Evolutionary conservation across 805 yeast genomes (phyloP), one percentile per base, ranked within the genome.

Genomic region (Nematodospora valgi): DNA sequence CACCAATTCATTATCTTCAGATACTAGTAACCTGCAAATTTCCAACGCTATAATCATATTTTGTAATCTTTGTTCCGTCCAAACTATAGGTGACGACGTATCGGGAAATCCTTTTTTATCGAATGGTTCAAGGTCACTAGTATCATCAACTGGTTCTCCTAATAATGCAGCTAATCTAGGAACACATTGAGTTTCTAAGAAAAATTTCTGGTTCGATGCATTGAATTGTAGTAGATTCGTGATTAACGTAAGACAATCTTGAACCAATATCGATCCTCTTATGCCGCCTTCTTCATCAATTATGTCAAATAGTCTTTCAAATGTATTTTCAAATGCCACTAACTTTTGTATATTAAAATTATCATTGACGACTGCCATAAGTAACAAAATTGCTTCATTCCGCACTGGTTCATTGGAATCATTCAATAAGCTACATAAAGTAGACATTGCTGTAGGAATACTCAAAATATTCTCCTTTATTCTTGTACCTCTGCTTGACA

Each of bases 251-350:
- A 94, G 63, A 56, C 95, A 86, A 58, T 93, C 98, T 52, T 86
- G 93, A 6, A 89, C 95, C n/a, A 87, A 78, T 22, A 87, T 71
- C 13, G 93, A 86, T 7, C 95, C 97, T 35, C 88, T 72, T 11
- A 87, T 71, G 3, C 95, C 95, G 21, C 96, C 96, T 57, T 89
- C 97, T 43, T 79, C 84, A 11, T 77, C 80, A 16, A 91, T 79
- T 10, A 93, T 82, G n/a, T 66, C 70, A 49, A 91, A 89, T 9
- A 88, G 59, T 41, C 72, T 77, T 42, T 87, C 96, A 52, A 93
- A 89, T 0, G 94, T 82, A 46, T 86, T 89, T 54, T 93, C 97
- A 53, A 93, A 93, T 0, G 95, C 98, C 7, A 94, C 94, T 13
- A 93, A 64, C 51, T 88, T 89, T 55, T 93, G 98, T 21, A 91